A percentile compares a stretch with the other conserved stretches of the same genome.
phyloP scores from a whole-genome alignment of 164 flowering plant species.

The Piper longum region DNA sequence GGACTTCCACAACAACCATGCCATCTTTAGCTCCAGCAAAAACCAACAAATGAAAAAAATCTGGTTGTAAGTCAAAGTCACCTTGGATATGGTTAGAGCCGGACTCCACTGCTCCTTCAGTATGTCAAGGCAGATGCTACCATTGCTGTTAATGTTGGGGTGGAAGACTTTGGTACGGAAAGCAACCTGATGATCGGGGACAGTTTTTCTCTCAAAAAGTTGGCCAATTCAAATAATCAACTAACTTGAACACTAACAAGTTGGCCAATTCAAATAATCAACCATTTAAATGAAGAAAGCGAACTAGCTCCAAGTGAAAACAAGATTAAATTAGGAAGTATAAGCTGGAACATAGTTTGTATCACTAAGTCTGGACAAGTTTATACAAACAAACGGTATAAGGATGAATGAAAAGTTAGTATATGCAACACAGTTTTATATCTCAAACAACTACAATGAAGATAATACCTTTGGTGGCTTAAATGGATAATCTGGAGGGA shows the following conservation, averaged over 20 bases:
- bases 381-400: too few species aligned
- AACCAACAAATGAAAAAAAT: too few species aligned
- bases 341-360: not conserved
- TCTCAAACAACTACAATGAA: not conserved
- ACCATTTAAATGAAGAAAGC: not conserved
- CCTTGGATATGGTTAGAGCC: conserved; percentile 55
- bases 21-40: not conserved
- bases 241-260: too few species aligned
- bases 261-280: too few species aligned
- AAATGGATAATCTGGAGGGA: conserved; percentile 62
- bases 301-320: not conserved
- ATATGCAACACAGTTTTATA: too few species aligned
- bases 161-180: conserved; percentile 49
- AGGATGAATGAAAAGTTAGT: too few species aligned
- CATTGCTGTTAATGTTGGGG: conserved; percentile 53
- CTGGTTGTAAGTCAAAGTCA: conserved; percentile 6
- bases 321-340: not conserved
- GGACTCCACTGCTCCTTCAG: conserved; percentile 66
- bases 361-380: too few species aligned
- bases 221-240: not conserved
- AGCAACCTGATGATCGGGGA: conserved; percentile 25
- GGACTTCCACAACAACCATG: not conserved
- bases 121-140: conserved; percentile 55
- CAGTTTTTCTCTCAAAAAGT: not conserved
- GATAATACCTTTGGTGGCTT: conserved; percentile 51